These are phyloP conservation scores for Powellomyces hirtus DNA, from an alignment of 192 early-diverging fungal species.

Conservation along the genomic window DNA sequence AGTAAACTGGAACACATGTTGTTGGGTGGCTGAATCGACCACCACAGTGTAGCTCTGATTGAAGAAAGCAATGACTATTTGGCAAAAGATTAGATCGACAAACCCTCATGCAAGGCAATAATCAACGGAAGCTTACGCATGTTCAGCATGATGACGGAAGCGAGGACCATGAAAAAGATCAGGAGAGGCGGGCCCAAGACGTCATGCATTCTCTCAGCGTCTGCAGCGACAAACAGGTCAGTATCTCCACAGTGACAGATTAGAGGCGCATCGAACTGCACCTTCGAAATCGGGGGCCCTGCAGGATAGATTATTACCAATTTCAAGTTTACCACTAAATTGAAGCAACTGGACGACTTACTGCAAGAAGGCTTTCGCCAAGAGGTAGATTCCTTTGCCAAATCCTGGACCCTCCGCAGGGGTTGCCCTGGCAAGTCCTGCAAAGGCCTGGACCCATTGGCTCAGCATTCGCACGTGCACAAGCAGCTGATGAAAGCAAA, in stretches of 20 bases:
- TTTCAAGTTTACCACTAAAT: too few relatives aligned
- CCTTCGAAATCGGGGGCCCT: slow-evolving; percentile 24
- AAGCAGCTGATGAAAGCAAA: not conserved
- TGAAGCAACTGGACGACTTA: not conserved
- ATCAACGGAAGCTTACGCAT: slow-evolving; percentile 9
- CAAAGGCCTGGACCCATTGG: slow-evolving; percentile 14
- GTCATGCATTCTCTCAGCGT: slow-evolving; percentile 19
- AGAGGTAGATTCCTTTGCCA: slow-evolving; percentile 5
- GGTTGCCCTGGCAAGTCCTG: slow-evolving; percentile 11
- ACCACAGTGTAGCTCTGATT: slow-evolving; percentile 24
- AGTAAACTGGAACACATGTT: slow-evolving; percentile 28
- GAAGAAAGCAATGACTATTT: slow-evolving; percentile 26
- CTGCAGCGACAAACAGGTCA: too few relatives aligned
- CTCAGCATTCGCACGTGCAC: not conserved
- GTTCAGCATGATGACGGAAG: slow-evolving; percentile 26
- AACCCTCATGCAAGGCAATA: not conserved
- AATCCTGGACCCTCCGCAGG: slow-evolving; percentile 18
- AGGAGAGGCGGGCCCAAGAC: slow-evolving; percentile 18
- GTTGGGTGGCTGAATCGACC: slow-evolving; percentile 17
- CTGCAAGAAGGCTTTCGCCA: slow-evolving; percentile 27
- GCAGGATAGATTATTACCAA: too few relatives aligned
- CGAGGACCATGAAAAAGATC: slow-evolving; percentile 25
- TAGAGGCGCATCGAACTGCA: too few relatives aligned
- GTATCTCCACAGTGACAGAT: too few relatives aligned
- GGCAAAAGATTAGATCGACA: not conserved